A percentile compares a stretch with the other conserved stretches of the same genome.
These are phyloP conservation scores for Polymyxa betae DNA, from an alignment of 208 protist genomes.

Conservation along the genomic window DNA sequence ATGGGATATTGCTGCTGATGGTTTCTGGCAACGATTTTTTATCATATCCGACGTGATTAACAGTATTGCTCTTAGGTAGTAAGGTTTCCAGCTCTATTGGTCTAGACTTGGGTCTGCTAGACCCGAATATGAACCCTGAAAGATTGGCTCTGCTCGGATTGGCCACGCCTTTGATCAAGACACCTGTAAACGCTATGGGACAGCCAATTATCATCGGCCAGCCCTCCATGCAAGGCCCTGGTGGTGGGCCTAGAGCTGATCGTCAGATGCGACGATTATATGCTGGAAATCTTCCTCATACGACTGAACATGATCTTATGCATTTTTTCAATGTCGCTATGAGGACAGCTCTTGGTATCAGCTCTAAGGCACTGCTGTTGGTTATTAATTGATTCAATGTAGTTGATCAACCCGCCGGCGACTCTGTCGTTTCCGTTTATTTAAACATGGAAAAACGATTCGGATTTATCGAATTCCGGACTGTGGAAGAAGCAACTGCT, in stretches of 20 bases:
- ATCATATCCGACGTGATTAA: neutral
- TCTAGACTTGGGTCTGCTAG: neutral
- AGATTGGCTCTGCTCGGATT: neutral
- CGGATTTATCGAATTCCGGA: constrained; percentile 63
- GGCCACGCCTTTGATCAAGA: neutral
- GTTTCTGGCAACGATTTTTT: neutral
- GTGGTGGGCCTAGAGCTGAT: constrained; percentile 9
- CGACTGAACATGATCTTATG: constrained; percentile 35
- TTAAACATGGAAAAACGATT: constrained; percentile 63
- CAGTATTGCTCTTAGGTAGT: neutral
- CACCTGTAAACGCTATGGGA: constrained; percentile 9
- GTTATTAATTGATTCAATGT: neutral
- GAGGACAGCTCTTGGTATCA: constrained; percentile 11
- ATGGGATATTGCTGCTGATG: constrained; percentile 49
- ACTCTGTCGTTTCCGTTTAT: constrained; percentile 59
- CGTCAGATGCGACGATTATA: constrained; percentile 38
- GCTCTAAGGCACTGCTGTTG: neutral
- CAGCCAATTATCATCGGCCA: constrained; percentile 44
- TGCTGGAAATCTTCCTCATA: constrained; percentile 54
- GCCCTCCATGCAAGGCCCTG: constrained; percentile 14
- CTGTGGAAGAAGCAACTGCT: constrained; percentile 59
- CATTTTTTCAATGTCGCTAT: constrained; percentile 59
- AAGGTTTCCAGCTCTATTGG: neutral
- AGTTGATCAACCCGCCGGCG: constrained; percentile 45
- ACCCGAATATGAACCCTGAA: constrained; percentile 42